phyloP scores from a whole-genome alignment of 2,329 filamentous ascomycete genomes.

The Metarhizium rileyi region DNA sequence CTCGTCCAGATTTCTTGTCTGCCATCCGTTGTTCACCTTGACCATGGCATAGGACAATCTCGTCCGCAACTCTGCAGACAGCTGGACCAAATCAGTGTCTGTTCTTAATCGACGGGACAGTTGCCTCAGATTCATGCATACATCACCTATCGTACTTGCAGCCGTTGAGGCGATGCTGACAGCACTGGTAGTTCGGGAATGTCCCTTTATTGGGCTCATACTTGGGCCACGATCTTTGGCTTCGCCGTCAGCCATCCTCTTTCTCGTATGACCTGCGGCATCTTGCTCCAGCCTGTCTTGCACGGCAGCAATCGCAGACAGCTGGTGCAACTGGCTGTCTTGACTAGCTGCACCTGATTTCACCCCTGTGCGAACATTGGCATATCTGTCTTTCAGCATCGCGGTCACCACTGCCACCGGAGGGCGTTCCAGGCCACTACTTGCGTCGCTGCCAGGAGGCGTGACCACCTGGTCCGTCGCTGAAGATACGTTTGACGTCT shows the following conservation, averaged over 20 bases:
- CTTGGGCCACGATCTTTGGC: conserved; percentile 47
- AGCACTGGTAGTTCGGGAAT: conserved; percentile 64
- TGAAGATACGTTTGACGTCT: conserved; percentile 18
- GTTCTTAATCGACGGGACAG: not conserved
- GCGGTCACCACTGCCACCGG: conserved; percentile 11
- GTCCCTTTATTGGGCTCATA: conserved; percentile 42
- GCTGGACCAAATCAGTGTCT: conserved; percentile 32
- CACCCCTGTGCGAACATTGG: not conserved
- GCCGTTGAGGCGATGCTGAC: conserved; percentile 50
- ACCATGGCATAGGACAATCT: conserved; percentile 88
- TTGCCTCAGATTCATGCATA: conserved; percentile 27
- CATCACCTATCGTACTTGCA: conserved; percentile 68
- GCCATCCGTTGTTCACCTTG: conserved; percentile 86
- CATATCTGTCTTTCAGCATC: conserved; percentile 7
- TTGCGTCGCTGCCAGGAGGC: conserved; percentile 18
- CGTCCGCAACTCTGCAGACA: conserved; percentile 70
- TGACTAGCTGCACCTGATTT: conserved; percentile 32
- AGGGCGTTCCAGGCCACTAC: conserved; percentile 8
- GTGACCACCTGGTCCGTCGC: conserved; percentile 18
- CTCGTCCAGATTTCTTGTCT: conserved; percentile 67
- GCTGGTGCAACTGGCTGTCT: conserved; percentile 44
- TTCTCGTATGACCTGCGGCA: conserved; percentile 38
- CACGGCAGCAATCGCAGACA: conserved; percentile 48
- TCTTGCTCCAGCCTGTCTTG: conserved; percentile 37
- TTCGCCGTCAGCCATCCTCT: conserved; percentile 67